Evolutionary conservation across 2,329 filamentous ascomycete genomes (phyloP).

Genomic region (Penicillium thymicola): DNA sequence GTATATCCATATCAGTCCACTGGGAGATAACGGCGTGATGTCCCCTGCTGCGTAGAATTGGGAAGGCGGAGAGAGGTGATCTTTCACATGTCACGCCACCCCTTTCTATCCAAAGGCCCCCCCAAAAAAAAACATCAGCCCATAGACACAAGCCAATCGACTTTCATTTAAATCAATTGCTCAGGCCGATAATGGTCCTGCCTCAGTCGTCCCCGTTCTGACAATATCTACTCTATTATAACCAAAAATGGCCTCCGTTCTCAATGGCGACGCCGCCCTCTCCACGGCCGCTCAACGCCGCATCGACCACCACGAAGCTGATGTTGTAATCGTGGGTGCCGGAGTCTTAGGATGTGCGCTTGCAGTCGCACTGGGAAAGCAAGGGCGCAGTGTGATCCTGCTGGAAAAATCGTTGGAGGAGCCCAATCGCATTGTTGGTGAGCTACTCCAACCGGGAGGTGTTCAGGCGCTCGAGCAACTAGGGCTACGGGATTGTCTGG

Average conservation of each 20-base stretch:
- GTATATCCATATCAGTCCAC: neutral
- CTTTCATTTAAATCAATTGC: constrained; percentile 23
- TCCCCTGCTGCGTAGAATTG: constrained; percentile 7
- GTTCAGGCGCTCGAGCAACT: constrained; percentile 75
- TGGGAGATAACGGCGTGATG: constrained; percentile 1
- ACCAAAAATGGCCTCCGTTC: constrained; percentile 22
- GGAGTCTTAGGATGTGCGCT: constrained; percentile 86
- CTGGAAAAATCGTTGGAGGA: constrained; percentile 87
- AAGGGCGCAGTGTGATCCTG: constrained; percentile 85
- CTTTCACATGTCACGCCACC: constrained; percentile 37
- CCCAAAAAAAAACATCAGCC: constrained; percentile 19
- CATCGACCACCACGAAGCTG: constrained; percentile 60
- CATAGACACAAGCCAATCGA: constrained; percentile 13
- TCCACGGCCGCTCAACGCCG: constrained; percentile 46
- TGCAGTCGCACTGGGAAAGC: constrained; percentile 78
- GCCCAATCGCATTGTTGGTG: constrained; percentile 93
- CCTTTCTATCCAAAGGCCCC: constrained; percentile 10
- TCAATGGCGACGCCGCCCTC: constrained; percentile 26
- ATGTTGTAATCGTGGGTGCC: constrained; percentile 88
- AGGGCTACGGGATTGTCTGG: constrained; percentile 76
- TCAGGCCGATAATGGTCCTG: constrained; percentile 14
- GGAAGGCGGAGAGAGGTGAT: constrained; percentile 11
- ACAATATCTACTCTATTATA: constrained; percentile 14
- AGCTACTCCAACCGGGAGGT: constrained; percentile 90
- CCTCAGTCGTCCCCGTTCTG: constrained; percentile 12